A percentile compares a stretch with the other conserved stretches of the same genome.
phyloP scores from a whole-genome alignment of 1,284 basidiomycete species.

The Malassezia furfur region DNA sequence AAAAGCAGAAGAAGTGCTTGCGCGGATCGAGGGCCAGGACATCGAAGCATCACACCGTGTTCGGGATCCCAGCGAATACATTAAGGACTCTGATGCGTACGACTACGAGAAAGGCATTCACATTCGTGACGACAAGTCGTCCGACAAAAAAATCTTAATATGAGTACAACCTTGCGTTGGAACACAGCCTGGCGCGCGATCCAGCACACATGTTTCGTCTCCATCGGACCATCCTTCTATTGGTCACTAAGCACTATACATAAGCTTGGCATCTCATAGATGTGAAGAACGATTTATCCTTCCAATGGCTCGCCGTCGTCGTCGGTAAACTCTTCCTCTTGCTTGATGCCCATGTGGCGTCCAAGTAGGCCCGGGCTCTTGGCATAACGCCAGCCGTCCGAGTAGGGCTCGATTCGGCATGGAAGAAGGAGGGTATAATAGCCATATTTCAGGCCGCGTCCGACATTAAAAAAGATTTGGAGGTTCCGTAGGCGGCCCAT shows the following conservation, averaged over 20 bases:
- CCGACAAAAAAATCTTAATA: background rate
- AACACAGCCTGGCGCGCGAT: too few relatives aligned
- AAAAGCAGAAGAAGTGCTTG: constrained; percentile 48
- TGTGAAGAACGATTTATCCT: too few relatives aligned
- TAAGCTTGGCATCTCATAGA: too few relatives aligned
- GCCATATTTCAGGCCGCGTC: constrained; percentile 49
- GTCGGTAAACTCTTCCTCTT: constrained; percentile 54
- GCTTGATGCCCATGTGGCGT: constrained; percentile 49
- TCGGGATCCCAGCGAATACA: background rate
- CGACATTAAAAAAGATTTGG: constrained; percentile 77
- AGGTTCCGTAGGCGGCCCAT: constrained; percentile 67
- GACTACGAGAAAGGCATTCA: background rate
- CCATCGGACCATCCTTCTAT: too few relatives aligned
- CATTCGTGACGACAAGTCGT: background rate
- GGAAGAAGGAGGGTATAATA: constrained; percentile 69
- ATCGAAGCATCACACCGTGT: background rate
- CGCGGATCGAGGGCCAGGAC: background rate
- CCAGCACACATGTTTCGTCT: too few relatives aligned
- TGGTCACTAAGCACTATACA: too few relatives aligned
- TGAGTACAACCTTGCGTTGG: background rate
- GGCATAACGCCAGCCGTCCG: constrained; percentile 74
- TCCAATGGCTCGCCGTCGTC: constrained; percentile 49
- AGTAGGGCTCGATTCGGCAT: constrained; percentile 66
- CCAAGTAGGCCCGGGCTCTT: constrained; percentile 56
- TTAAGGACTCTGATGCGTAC: background rate